These are phyloP conservation scores for Boletus tylopilopsis DNA, from an alignment of 768 basidiomycete genomes.

Conservation along the genomic window DNA sequence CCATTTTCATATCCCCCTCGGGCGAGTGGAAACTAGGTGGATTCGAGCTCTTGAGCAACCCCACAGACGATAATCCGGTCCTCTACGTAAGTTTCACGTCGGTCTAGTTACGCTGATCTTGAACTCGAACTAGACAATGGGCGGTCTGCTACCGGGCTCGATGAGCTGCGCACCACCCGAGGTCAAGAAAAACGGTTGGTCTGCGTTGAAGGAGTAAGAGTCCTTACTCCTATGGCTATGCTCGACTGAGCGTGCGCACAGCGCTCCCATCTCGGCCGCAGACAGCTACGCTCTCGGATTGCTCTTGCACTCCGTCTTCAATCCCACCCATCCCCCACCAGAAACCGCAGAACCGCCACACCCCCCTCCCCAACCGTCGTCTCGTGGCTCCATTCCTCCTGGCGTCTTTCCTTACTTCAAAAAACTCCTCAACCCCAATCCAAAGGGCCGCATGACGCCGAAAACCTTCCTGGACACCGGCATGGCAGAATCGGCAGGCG, in stretches of 20 bases:
- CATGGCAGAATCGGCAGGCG: slow-evolving; percentile 59
- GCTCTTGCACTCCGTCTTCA: slow-evolving; percentile 83
- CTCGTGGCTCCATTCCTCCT: slow-evolving; percentile 72
- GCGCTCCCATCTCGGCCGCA: slow-evolving; percentile 54
- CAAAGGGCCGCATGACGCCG: slow-evolving; percentile 71
- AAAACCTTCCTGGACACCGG: slow-evolving; percentile 78
- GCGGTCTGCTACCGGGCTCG: slow-evolving; percentile 58
- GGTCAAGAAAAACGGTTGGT: slow-evolving; percentile 86
- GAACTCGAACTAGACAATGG: slow-evolving; percentile 53
- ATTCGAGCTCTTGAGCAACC: slow-evolving; percentile 84
- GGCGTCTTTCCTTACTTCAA: slow-evolving; percentile 79
- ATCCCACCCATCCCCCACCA: slow-evolving; percentile 71
- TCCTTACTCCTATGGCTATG: not conserved
- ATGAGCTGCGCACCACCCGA: slow-evolving; percentile 73
- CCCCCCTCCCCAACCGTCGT: slow-evolving; percentile 71
- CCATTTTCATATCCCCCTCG: slow-evolving; percentile 87
- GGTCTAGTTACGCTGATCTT: slow-evolving; percentile 7
- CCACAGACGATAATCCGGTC: slow-evolving; percentile 73
- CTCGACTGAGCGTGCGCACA: slow-evolving; percentile 18
- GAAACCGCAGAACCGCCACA: slow-evolving; percentile 68
- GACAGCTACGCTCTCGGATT: slow-evolving; percentile 90
- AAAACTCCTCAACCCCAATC: slow-evolving; percentile 85
- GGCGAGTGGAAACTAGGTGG: slow-evolving; percentile 98
- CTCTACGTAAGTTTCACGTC: slow-evolving; percentile 64
- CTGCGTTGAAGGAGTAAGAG: slow-evolving; percentile 71